Percentiles rank a stretch among this genome's conserved stretches.
Evolutionary conservation across 768 basidiomycete species (phyloP).

Genomic region (Termitomyces sp.): DNA sequence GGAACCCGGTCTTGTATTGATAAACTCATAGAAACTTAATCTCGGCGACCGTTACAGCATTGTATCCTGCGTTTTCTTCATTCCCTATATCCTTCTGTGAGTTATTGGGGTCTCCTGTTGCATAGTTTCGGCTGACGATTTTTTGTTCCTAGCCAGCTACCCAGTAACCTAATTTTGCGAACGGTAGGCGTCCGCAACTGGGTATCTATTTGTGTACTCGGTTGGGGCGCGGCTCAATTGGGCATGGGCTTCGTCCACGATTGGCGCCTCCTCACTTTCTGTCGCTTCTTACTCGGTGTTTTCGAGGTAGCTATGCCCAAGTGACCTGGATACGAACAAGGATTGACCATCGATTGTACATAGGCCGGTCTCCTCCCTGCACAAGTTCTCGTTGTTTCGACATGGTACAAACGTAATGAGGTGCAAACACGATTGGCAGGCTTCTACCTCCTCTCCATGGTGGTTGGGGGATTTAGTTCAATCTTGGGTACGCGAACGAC

Average conservation of each 20-base stretch:
- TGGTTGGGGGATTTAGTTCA: conserved; percentile 25
- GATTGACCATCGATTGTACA: neutral
- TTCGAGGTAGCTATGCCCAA: conserved; percentile 31
- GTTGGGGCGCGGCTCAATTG: conserved; percentile 40
- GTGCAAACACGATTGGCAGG: conserved; percentile 34
- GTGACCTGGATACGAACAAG: neutral
- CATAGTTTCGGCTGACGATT: neutral
- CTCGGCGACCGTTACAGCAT: conserved; percentile 34
- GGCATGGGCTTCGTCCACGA: conserved; percentile 39
- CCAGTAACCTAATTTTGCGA: conserved; percentile 38
- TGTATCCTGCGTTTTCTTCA: conserved; percentile 37
- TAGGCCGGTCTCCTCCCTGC: neutral
- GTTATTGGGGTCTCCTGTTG: conserved; percentile 4
- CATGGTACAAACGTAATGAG: conserved; percentile 33
- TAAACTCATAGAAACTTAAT: conserved; percentile 19
- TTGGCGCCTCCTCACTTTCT: conserved; percentile 36
- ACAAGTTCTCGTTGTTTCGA: neutral
- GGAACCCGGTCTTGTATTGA: neutral
- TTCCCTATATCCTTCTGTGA: conserved; percentile 41
- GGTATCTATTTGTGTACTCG: conserved; percentile 34
- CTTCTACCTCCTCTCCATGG: conserved; percentile 28
- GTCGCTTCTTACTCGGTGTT: conserved; percentile 36
- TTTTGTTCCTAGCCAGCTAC: conserved; percentile 32
- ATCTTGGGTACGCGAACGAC: conserved; percentile 14
- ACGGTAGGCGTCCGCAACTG: conserved; percentile 37